Evolutionary conservation across 208 protist species (phyloP).

Genomic region (Spironucleus salmonicida): DNA sequence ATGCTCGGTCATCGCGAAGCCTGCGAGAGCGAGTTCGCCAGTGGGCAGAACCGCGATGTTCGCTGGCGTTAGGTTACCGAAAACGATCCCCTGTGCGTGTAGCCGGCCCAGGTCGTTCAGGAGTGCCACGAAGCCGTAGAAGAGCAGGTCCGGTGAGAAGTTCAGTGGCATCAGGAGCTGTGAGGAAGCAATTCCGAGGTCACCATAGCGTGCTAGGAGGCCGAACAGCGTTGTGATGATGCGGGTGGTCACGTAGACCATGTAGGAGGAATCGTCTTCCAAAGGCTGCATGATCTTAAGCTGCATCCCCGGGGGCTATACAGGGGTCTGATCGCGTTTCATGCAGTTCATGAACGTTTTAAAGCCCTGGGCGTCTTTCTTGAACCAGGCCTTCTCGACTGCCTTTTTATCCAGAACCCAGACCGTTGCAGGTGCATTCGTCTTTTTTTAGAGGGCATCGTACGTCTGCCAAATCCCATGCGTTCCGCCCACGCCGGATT

Average conservation of each 20-base stretch:
- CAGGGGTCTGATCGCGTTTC: background rate
- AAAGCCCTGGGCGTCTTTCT: background rate
- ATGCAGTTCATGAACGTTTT: conserved; percentile 3
- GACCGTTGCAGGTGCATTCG: background rate
- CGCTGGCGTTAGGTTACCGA: conserved; percentile 18
- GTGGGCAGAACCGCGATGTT: conserved; percentile 11
- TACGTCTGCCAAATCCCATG: conserved; percentile 12
- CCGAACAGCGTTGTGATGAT: no score
- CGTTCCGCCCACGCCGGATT: background rate
- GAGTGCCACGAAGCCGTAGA: conserved; percentile 6
- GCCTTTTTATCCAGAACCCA: conserved; percentile 3
- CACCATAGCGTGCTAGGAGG: no score
- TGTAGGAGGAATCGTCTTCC: background rate
- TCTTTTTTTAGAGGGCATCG: background rate
- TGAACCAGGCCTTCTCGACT: background rate
- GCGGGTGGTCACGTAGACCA: background rate
- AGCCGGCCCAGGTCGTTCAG: background rate
- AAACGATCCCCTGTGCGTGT: background rate
- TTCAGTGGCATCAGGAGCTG: no score
- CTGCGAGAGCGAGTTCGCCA: background rate
- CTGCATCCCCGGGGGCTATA: no score
- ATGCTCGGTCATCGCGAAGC: background rate
- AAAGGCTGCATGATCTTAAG: background rate
- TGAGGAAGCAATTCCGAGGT: no score
- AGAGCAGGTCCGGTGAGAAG: background rate